These are phyloP conservation scores for Penicillium sp. DNA, from an alignment of 2,329 filamentous ascomycete genomes.

Conservation along the genomic window DNA sequence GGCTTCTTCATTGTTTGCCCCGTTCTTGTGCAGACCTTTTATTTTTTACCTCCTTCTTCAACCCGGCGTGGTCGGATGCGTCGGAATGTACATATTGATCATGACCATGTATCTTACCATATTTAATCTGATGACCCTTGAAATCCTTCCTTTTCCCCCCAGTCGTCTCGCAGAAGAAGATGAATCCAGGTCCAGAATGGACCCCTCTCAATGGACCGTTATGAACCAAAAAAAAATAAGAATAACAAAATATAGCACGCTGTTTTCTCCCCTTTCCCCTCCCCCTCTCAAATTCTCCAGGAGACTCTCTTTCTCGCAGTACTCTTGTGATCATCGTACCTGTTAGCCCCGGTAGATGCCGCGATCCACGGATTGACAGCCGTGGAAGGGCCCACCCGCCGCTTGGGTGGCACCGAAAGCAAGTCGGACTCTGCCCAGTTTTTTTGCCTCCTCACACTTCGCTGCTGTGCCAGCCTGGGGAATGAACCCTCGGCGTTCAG, in stretches of 20 bases:
- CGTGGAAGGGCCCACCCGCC: conserved; percentile 8
- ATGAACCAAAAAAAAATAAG: too few species aligned
- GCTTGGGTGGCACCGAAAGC: conserved; percentile 5
- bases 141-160: background rate
- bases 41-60: background rate
- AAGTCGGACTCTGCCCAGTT: conserved; percentile 1
- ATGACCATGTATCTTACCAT: conserved; percentile 3
- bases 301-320: background rate
- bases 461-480: background rate
- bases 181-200: too few species aligned
- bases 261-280: background rate
- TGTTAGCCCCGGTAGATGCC: background rate
- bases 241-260: too few species aligned
- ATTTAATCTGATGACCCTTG: too few species aligned
- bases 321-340: background rate
- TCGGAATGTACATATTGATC: conserved; percentile 8
- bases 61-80: too few species aligned
- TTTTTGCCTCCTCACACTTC: background rate
- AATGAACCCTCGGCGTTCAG: background rate
- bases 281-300: background rate
- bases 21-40: background rate
- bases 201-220: too few species aligned
- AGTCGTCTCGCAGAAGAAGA: background rate
- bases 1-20: background rate
- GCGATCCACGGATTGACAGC: conserved; percentile 16